Base-by-base conservation (phyloP, 495 filamentous ascomycete species). In the Penicillium roqueforti region DNA sequence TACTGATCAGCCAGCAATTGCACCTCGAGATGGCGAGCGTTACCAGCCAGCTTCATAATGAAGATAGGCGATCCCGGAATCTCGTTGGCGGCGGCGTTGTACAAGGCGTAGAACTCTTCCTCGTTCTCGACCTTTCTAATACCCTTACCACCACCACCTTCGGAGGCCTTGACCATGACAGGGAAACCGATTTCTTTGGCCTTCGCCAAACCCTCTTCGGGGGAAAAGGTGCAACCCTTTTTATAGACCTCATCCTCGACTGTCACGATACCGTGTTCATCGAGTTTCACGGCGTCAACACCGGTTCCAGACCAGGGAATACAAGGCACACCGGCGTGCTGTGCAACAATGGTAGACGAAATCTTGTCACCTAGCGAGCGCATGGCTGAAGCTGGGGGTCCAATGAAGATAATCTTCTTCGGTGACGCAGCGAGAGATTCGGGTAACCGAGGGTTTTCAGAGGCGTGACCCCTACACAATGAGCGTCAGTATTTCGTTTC, bases 11-110 rank as follows among this genome's bases (percentile, higher is more conserved):
- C 93, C 34, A 99, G 78, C 62, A 99, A 75, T 73, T 99, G 93
- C 38, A 99, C 93, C 72, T 99, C 93, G 76, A 99, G 78, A 81
- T 99, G 93, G 45, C 93, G 79, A 39, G 93, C 93, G 68, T 92
- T 95, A 47, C 95, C 93, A 22, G 93, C 93, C 55, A 99, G 80
- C 81, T 99, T 97, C 93, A 99, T 99, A 74, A 99, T 91, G 78
- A 99, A 99, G 66, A 99, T 99, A 26, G 93, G 93, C 23, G 95
- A 97, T 37, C 93, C 93, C n/a, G 93, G 93, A 60, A 99, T 96
- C 78, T 99, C 93, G 71, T 85, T 93, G 2, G 92, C 91, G 26
- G 95, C 93, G 26, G 93, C 95, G 61, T 92, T 91, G 78, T 97
- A 99, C 41, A 97, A 76, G 57, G 75, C 72, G 56, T 81, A 76